These are phyloP conservation scores for Solanum medicagineum DNA, from an alignment of 257 asterid genomes.

Conservation along the genomic window DNA sequence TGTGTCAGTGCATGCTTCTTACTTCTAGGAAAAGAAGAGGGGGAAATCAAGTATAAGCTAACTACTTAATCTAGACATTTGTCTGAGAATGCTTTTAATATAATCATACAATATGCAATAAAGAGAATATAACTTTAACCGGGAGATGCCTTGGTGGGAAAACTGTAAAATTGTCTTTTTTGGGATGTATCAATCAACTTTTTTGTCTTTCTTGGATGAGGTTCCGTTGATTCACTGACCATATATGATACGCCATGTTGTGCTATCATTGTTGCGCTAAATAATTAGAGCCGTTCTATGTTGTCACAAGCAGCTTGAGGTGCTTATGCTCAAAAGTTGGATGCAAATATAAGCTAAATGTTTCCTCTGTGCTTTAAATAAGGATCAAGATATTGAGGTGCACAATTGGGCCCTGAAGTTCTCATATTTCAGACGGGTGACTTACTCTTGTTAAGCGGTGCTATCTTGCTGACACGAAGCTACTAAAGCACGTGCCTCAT, in stretches of 20 bases:
- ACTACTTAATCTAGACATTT: not conserved
- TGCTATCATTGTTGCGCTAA: not conserved
- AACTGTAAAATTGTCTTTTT: not conserved
- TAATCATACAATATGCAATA: not conserved
- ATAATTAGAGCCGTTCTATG: not conserved
- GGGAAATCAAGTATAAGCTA: not conserved
- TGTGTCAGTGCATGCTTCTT: not conserved
- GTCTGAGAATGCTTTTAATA: not conserved
- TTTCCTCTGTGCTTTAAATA: not conserved
- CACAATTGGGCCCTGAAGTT: not conserved
- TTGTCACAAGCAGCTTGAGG: not conserved
- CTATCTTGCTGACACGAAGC: not conserved
- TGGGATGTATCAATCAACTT: not conserved
- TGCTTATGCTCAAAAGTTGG: not conserved
- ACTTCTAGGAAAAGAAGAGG: not conserved
- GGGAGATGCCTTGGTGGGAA: not conserved
- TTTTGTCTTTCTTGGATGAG: not conserved
- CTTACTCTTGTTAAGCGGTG: not conserved
- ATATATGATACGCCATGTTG: not conserved
- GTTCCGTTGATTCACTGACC: not conserved
- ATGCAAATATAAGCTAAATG: not conserved
- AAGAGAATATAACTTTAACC: not conserved
- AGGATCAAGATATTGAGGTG: not conserved
- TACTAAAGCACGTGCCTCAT: not conserved
- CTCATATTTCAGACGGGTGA: not conserved